Base-by-base conservation (phyloP, 2,329 filamentous ascomycete species). In the Cordyceps militaris region DNA sequence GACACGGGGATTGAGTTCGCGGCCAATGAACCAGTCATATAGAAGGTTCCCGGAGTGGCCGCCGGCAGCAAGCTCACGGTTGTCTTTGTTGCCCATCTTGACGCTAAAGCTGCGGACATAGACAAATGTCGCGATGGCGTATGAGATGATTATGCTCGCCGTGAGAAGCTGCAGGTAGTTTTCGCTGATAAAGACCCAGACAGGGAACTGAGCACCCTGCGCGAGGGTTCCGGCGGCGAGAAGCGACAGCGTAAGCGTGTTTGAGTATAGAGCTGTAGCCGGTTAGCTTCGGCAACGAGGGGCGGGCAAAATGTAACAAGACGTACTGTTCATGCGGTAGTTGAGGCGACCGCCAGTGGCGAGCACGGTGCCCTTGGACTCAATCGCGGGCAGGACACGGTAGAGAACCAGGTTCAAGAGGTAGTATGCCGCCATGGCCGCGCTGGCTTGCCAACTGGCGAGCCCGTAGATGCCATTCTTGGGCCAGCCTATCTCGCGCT, bases 11-110 rank as follows among this genome's bases (percentile, higher is more conserved):
- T 97, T 97, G 60, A 97, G 84, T 72, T 97, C 93, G 28, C 93
- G 89, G 21, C 93, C 93, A 63, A 97, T 97, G 74, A 91, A 97
- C 85, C 91, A 97, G 73, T 97, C 93, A 71, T 97, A 97, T 38
- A 97, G 73, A 62, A 91, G 75, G 71, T 96, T 97, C 59, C 91
- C 92, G 1, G 84, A 85, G 67, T 88, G 83, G 16, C 91, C 92
- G 44, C 92, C 91, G 1, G 84, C 83, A 0, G 92, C 92, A 8
- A 97, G 80, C 70, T 94, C 86, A 42, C 92, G 88, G 61, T 82
- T 76, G 49, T 87, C 79, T 13, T 80, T 76, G 69, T 95, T 90
- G 44, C 83, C 85, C n/a, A 84, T 74, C 70, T 89, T 88, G 62
- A 96, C 88, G 55, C 80, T 80, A 76, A 97, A 97, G 69, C 89